Evolutionary conservation across 2,329 filamentous ascomycete species (phyloP).

Genomic region (Nemania sp.): DNA sequence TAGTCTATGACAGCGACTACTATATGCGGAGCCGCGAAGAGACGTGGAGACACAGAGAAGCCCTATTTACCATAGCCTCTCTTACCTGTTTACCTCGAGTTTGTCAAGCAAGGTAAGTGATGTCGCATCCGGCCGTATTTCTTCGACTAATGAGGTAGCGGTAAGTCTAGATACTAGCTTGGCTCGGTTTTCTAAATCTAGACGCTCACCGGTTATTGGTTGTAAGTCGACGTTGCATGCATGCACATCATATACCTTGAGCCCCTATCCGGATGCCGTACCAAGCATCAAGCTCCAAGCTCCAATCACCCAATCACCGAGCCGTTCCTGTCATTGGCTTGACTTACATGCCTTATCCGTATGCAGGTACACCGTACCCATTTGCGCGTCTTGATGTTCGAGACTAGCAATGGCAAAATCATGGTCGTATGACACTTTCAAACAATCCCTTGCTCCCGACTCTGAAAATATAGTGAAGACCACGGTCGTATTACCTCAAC

Average conservation of each 20-base stretch:
- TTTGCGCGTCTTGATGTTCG: conserved; percentile 6
- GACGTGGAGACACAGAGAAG: conserved; percentile 3
- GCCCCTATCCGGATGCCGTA: background rate
- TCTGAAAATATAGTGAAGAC: conserved; percentile 1
- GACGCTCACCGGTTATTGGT: background rate
- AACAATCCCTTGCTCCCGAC: conserved; percentile 4
- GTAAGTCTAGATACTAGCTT: background rate
- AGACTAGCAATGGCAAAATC: conserved; percentile 22
- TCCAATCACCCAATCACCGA: background rate
- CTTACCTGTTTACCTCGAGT: background rate
- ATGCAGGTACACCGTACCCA: conserved; percentile 10
- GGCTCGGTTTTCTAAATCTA: conserved; percentile 6
- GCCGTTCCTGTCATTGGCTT: conserved; percentile 10
- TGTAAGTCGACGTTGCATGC: conserved; percentile 31
- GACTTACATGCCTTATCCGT: background rate
- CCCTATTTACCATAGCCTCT: background rate
- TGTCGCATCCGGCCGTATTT: conserved; percentile 7
- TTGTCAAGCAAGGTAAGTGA: conserved; percentile 24
- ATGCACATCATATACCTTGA: conserved; percentile 8
- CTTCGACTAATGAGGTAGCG: background rate
- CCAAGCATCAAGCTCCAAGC: background rate
- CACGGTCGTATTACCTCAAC: conserved; percentile 1
- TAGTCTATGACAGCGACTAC: background rate
- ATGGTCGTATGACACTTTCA: conserved; percentile 24
- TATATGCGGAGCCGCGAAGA: conserved; percentile 12